phyloP scores from a whole-genome alignment of 1,284 basidiomycete species.

The Fomitiporia mediterranea region DNA sequence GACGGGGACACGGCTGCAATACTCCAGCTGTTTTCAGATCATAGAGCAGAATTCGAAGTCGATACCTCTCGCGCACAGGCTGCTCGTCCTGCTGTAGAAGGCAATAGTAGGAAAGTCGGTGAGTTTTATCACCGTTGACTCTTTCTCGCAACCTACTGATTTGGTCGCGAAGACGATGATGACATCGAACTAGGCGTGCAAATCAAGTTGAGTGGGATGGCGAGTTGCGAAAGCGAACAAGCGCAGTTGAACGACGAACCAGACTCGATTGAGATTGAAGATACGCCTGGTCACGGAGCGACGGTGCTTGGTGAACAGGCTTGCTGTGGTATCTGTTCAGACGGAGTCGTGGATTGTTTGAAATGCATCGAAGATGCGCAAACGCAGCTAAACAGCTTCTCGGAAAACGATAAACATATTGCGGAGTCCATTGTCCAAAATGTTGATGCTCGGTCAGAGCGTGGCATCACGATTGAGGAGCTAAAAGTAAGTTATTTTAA shows the following conservation, averaged over 20 bases:
- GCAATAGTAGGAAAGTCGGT: conserved; percentile 86
- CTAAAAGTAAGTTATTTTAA: conserved; percentile 42
- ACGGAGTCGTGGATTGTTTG: conserved; percentile 52
- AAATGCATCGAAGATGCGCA: conserved; percentile 49
- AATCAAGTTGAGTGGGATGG: neutral
- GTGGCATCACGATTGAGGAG: conserved; percentile 44
- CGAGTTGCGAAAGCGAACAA: neutral
- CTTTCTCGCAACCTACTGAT: neutral
- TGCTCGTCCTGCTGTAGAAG: conserved; percentile 54
- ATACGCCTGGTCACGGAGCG: conserved; percentile 38
- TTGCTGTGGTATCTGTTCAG: conserved; percentile 44
- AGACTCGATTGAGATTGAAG: neutral
- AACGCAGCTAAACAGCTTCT: conserved; percentile 34
- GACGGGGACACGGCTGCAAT: conserved; percentile 75
- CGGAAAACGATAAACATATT: conserved; percentile 32
- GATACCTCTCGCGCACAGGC: conserved; percentile 57
- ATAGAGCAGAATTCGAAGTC: conserved; percentile 66
- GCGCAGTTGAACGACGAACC: neutral
- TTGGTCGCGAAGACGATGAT: conserved; percentile 60
- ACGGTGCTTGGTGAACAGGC: conserved; percentile 41
- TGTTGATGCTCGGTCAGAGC: conserved; percentile 38
- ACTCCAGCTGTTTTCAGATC: conserved; percentile 65
- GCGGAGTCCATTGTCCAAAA: conserved; percentile 38
- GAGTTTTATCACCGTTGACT: conserved; percentile 20
- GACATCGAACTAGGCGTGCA: conserved; percentile 53